Conservation (phyloP, 305 asterid species). For the Solanum aculeatissimum region DNA sequence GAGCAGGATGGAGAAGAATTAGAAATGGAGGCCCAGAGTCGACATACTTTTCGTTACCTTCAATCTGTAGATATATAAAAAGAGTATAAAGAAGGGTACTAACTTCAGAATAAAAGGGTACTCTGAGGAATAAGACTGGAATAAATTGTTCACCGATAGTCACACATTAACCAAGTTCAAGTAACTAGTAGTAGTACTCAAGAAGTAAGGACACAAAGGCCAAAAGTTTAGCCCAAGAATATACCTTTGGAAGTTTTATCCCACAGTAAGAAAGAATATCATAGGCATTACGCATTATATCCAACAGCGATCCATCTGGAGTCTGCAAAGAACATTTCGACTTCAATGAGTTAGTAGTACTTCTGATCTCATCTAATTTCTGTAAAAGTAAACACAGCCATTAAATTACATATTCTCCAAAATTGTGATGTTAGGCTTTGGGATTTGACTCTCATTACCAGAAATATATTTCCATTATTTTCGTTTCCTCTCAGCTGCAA, state of each 20-base stretch:
- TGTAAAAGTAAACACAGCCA: background rate
- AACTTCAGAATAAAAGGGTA: constrained; percentile 1
- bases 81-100: background rate
- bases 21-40: constrained; percentile 91
- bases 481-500: background rate
- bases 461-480: background rate
- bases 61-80: constrained; percentile 38
- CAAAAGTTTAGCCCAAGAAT: background rate
- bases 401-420: background rate
- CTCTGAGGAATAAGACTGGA: background rate
- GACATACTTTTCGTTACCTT: constrained; percentile 59
- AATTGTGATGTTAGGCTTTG: background rate
- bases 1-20: constrained; percentile 94
- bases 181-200: background rate
- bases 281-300: constrained; percentile 88
- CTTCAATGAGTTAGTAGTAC: background rate
- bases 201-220: background rate
- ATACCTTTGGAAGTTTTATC: constrained; percentile 74
- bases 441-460: background rate
- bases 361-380: background rate
- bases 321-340: constrained; percentile 51
- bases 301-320: constrained; percentile 96
- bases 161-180: background rate
- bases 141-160: background rate
- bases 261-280: constrained; percentile 84